Evolutionary conservation across 176 grass and related monocot species (phyloP).

Genomic region (Zoysia japonica): DNA sequence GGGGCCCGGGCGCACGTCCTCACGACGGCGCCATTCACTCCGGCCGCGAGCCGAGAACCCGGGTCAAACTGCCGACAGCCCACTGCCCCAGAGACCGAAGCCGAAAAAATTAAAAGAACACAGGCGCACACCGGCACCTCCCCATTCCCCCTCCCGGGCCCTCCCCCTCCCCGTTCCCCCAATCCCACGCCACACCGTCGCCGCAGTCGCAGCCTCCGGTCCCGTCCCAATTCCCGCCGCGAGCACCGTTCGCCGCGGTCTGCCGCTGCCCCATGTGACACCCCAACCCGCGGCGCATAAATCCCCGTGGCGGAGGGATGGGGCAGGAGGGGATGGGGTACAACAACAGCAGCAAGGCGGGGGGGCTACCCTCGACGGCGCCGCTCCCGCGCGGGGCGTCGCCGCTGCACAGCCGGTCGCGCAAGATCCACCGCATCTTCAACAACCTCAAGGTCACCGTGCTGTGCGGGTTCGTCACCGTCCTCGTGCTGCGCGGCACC

Average conservation of each 20-base stretch:
- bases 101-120: not conserved
- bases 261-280: slow-evolving; percentile 27
- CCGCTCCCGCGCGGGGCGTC: slow-evolving; percentile 47
- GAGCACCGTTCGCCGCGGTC: not conserved
- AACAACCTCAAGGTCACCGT: slow-evolving; percentile 96
- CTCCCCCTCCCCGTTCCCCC: not conserved
- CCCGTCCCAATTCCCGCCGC: slow-evolving; percentile 6
- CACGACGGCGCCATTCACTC: not conserved
- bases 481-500: slow-evolving; percentile 80
- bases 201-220: not conserved
- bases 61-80: slow-evolving; percentile 46
- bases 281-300: slow-evolving; percentile 33
- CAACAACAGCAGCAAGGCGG: slow-evolving; percentile 26
- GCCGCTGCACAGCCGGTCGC: slow-evolving; percentile 50
- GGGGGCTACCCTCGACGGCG: slow-evolving; percentile 54
- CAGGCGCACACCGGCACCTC: no score
- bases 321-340: slow-evolving; percentile 57
- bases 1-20: not conserved
- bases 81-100: slow-evolving; percentile 4
- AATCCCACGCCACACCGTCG: not conserved
- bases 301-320: slow-evolving; percentile 32
- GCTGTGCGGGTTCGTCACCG: slow-evolving; percentile 86
- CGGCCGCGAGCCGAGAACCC: not conserved
- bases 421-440: slow-evolving; percentile 84
- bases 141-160: no score